phyloP scores from a whole-genome alignment of 495 filamentous ascomycete genomes.

The Trichoderma gamsii region DNA sequence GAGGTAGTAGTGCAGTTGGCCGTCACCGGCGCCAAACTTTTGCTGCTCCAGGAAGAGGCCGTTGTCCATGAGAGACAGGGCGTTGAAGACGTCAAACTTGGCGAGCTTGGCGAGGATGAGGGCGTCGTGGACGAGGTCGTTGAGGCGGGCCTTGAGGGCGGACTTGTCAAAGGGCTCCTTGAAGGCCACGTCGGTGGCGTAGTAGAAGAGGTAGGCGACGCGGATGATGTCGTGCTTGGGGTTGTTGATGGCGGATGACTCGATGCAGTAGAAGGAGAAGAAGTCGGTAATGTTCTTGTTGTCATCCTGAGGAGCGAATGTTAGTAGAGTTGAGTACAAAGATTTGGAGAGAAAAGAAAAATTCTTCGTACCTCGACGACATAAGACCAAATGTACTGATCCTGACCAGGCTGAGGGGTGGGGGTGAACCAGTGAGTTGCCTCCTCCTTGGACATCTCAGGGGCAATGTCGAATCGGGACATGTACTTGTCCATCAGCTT shows the following conservation, averaged over 20 bases:
- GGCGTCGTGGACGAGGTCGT: conserved; percentile 73
- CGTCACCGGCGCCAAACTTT: conserved; percentile 90
- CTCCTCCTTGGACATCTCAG: conserved; percentile 71
- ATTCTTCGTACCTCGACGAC: conserved; percentile 66
- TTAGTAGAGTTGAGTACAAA: not conserved
- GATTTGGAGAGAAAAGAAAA: not conserved
- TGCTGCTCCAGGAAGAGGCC: conserved; percentile 84
- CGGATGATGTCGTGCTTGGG: conserved; percentile 68
- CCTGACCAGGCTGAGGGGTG: conserved; percentile 49
- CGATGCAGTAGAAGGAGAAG: conserved; percentile 92
- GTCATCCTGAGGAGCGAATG: conserved; percentile 27
- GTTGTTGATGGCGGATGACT: conserved; percentile 79
- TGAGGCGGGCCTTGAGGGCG: conserved; percentile 64
- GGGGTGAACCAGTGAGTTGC: conserved; percentile 83
- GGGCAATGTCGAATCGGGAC: conserved; percentile 74
- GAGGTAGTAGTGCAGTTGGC: conserved; percentile 89
- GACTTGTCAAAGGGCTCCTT: conserved; percentile 43
- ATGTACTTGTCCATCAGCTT: conserved; percentile 72
- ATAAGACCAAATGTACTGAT: conserved; percentile 86
- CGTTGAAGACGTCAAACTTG: conserved; percentile 95
- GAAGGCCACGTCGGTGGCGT: conserved; percentile 80
- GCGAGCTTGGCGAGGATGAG: conserved; percentile 80
- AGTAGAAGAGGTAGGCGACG: conserved; percentile 95
- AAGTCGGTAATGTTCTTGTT: conserved; percentile 85
- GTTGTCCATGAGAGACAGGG: conserved; percentile 88